Conservation (phyloP, 2,329 filamentous ascomycete species). For the Fusarium illudens region DNA sequence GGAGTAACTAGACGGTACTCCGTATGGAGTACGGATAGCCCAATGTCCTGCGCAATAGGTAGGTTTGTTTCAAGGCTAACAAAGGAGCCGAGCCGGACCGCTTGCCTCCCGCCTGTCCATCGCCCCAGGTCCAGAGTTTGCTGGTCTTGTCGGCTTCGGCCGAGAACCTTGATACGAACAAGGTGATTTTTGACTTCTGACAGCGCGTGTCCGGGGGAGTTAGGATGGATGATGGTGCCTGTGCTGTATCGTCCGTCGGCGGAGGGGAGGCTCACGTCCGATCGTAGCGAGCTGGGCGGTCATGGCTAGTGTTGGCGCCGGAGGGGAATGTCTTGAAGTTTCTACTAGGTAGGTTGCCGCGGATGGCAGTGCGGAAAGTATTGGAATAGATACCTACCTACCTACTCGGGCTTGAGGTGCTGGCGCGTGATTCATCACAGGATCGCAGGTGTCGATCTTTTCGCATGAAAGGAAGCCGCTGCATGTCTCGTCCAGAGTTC, state of each 20-base stretch:
- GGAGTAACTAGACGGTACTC: slow-evolving; percentile 17
- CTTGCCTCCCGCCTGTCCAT: slow-evolving; percentile 32
- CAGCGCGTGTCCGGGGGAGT: neutral
- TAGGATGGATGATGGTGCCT: neutral
- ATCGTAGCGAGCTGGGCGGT: neutral
- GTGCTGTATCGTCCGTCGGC: neutral
- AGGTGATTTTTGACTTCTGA: slow-evolving; percentile 11
- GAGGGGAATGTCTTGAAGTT: slow-evolving; percentile 15
- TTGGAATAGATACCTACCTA: neutral
- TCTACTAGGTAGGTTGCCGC: slow-evolving; percentile 14
- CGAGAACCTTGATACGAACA: slow-evolving; percentile 17
- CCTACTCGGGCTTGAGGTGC: neutral
- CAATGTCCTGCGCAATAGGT: neutral
- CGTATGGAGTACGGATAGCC: neutral
- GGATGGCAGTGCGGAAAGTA: neutral
- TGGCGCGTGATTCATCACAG: slow-evolving; percentile 30
- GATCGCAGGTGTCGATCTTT: slow-evolving; percentile 3
- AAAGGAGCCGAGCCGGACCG: slow-evolving; percentile 39
- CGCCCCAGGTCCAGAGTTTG: slow-evolving; percentile 26
- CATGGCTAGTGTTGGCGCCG: neutral
- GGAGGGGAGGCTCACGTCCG: neutral
- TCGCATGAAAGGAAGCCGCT: slow-evolving; percentile 5
- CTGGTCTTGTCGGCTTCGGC: slow-evolving; percentile 24
- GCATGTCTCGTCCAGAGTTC: neutral
- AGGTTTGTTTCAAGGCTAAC: slow-evolving; percentile 30